phyloP scores from a whole-genome alignment of 176 grass and related monocot species.

The Dendrocalamus sinicus region DNA sequence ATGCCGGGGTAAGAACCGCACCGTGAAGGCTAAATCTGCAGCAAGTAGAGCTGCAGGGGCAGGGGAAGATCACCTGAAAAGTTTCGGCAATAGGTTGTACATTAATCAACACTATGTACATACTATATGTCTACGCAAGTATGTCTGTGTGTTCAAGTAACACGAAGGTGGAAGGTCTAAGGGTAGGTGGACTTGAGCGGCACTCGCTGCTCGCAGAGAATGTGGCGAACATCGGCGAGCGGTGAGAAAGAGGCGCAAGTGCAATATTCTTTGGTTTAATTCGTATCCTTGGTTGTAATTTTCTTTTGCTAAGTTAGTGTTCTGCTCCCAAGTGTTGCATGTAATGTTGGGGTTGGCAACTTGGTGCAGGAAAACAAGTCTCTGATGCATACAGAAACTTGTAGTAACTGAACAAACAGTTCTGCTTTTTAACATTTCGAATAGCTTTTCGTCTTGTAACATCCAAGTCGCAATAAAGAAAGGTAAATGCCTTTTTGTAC shows the following conservation, averaged over 20 bases:
- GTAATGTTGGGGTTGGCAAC: constrained; percentile 19
- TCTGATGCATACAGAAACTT: neutral
- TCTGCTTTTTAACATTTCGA: constrained; percentile 32
- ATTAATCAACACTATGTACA: constrained; percentile 29
- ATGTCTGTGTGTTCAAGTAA: constrained; percentile 14
- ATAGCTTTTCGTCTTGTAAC: constrained; percentile 38
- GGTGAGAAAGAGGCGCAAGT: constrained; percentile 57
- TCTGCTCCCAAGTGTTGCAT: constrained; percentile 15
- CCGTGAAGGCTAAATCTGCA: neutral
- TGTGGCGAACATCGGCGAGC: constrained; percentile 37
- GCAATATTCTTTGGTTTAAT: constrained; percentile 60
- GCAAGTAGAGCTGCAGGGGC: neutral
- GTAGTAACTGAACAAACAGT: neutral
- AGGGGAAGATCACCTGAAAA: neutral
- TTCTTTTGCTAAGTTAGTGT: neutral
- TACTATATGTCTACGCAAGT: neutral
- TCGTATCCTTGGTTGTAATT: constrained; percentile 51
- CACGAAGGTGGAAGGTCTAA: constrained; percentile 5
- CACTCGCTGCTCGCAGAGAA: constrained; percentile 43
- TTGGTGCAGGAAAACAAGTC: neutral
- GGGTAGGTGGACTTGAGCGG: constrained; percentile 52
- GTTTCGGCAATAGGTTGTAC: constrained; percentile 22
- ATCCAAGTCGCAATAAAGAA: constrained; percentile 36
- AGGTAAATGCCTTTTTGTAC: constrained; percentile 26
- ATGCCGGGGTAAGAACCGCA: constrained; percentile 18